Base-by-base conservation (phyloP, 148 eudicot species). In the Vaccinium corymbosum region DNA sequence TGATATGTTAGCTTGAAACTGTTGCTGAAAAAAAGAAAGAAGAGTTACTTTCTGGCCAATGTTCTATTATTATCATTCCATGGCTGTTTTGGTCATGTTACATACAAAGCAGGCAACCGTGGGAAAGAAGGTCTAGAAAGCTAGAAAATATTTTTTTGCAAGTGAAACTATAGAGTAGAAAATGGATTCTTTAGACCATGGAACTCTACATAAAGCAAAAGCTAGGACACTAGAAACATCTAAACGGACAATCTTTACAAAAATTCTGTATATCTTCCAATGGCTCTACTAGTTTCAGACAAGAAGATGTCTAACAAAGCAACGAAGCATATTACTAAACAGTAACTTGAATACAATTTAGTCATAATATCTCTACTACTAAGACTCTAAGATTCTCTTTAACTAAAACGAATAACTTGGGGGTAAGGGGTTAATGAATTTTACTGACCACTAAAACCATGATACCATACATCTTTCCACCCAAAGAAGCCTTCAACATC, bases 1-100 rank as follows among this genome's bases (percentile, higher is more conserved):
- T 92, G 86, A 29, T n/a, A 59, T 62, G 20, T 71, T 50, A 27
- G 50, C 6, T 80, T 48, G 49, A 70, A 32, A 11, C 20, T 71
- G 20, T n/a, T 77, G 38, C 59, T 51, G 17, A 25, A 79, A 27
- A 62, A n/a, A 62, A 62, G 70, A n/a, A 17, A 19, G 76, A 72
- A 2, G 51, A 56, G 3, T 35, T 35, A 35, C 29, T 29, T 50
- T 35, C 25, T 17, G 35, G 16, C 51, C 19, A 57, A 32, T 10
- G 6, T 49, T 49, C n/a, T 77, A 15, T 57, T 50, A 15, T 57
- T 50, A 27, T 15, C 6, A 50, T 71, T 68, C 11, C 50, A 35
- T 29, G 76, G 20, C 9, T 13, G 0, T 6, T 38, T 35, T 72
- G 49, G 46, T 72, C 2, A 72, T 15, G 76, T 35, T 72, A 72